Evolutionary conservation across 306 rosid species (phyloP).

Genomic region (Trifolium dubium): DNA sequence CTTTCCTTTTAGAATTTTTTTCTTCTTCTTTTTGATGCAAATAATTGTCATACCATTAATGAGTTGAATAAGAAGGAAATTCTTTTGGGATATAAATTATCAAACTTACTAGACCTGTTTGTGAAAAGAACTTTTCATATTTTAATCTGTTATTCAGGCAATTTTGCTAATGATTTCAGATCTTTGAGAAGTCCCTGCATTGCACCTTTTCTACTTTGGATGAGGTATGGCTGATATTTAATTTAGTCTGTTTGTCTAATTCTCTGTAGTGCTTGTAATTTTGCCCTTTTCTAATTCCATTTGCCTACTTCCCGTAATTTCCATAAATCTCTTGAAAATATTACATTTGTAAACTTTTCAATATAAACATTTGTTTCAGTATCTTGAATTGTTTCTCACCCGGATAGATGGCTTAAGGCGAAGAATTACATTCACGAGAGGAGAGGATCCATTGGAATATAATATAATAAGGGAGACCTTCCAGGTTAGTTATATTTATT

Average conservation of each 20-base stretch:
- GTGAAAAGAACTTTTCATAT: not conserved
- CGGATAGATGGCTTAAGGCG: conserved; percentile 92
- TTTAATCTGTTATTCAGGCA: conserved; percentile 27
- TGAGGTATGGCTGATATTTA: conserved; percentile 59
- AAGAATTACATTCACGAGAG: conserved; percentile 56
- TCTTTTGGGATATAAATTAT: conserved; percentile 3
- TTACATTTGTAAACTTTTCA: conserved; percentile 28
- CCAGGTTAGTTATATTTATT: conserved; percentile 66
- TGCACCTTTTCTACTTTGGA: conserved; percentile 74
- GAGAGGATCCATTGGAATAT: conserved; percentile 60
- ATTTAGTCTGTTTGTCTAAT: conserved; percentile 2
- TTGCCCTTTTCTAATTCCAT: not conserved
- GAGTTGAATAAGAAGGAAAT: not conserved
- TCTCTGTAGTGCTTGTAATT: conserved; percentile 16
- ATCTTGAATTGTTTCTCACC: conserved; percentile 85
- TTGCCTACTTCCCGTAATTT: conserved; percentile 7
- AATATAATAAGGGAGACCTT: conserved; percentile 71
- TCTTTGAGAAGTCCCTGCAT: conserved; percentile 72
- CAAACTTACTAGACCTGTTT: conserved; percentile 17
- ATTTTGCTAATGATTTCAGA: conserved; percentile 56
- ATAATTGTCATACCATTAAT: conserved; percentile 16
- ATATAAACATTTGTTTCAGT: conserved; percentile 55
- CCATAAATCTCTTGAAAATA: not conserved
- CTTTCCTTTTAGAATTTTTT: conserved; percentile 21
- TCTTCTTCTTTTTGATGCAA: conserved; percentile 24